Evolutionary conservation across 805 yeast genomes (phyloP).

Genomic region (Yamadazyma laniorum): DNA sequence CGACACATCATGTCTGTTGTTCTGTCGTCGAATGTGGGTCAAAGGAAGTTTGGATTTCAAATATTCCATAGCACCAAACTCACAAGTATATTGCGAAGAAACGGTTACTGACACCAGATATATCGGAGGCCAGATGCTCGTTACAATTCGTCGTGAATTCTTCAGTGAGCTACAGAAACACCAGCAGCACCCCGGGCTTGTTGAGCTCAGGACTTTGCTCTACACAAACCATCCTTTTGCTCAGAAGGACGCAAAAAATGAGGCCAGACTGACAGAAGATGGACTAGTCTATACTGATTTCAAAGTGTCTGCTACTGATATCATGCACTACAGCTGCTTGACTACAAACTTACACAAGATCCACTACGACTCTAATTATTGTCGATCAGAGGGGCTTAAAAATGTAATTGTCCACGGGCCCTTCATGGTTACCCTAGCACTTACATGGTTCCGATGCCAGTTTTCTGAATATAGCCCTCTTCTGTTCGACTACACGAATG

Average conservation of each 20-base stretch:
- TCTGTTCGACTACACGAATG: constrained; percentile 2
- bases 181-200: constrained; percentile 17
- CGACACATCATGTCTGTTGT: constrained; percentile 25
- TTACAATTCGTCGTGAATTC: constrained; percentile 49
- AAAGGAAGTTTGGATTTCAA: constrained; percentile 58
- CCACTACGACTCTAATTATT: constrained; percentile 65
- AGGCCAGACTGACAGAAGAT: neutral
- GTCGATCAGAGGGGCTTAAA: constrained; percentile 60
- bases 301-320: neutral
- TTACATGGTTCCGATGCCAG: constrained; percentile 46
- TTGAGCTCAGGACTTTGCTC: constrained; percentile 58
- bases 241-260: neutral
- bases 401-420: constrained; percentile 79
- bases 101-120: constrained; percentile 40
- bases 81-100: constrained; percentile 48
- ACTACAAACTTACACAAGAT: constrained; percentile 83
- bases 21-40: constrained; percentile 73
- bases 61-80: constrained; percentile 3
- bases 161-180: constrained; percentile 4
- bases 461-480: constrained; percentile 1
- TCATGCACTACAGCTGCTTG: constrained; percentile 65
- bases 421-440: constrained; percentile 56
- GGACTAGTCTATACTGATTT: neutral
- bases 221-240: constrained; percentile 48
- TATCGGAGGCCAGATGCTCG: constrained; percentile 42